phyloP scores from a whole-genome alignment of 1,284 basidiomycete species.

The Ceratobasidium sp. region DNA sequence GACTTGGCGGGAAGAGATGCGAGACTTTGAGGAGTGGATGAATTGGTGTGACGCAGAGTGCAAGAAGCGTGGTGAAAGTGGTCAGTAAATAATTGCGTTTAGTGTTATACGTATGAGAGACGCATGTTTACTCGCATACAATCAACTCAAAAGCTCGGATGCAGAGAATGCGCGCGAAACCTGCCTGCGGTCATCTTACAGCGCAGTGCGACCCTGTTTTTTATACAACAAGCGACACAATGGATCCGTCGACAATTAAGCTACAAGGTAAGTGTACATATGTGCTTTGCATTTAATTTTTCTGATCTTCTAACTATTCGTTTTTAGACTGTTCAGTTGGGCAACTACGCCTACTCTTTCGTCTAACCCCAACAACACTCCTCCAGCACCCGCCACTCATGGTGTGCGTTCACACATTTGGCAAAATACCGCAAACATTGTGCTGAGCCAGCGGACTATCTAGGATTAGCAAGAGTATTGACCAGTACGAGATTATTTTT shows the following conservation, averaged over 20 bases:
- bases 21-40: not conserved
- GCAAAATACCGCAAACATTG: not conserved
- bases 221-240: not conserved
- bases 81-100: too few species aligned
- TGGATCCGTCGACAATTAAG: not conserved
- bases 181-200: not conserved
- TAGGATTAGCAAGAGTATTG: not conserved
- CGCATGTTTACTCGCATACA: not conserved
- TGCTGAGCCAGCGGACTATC: not conserved
- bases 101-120: too few species aligned
- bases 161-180: not conserved
- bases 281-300: not conserved
- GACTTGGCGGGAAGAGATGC: not conserved
- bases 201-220: not conserved
- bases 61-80: too few species aligned
- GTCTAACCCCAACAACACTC: not conserved
- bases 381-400: not conserved
- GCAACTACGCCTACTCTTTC: not conserved
- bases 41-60: constrained; percentile 19
- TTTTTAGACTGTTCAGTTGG: not conserved
- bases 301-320: not conserved
- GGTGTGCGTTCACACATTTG: not conserved
- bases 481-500: not conserved
- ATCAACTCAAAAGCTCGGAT: not conserved
- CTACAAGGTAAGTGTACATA: not conserved